Conservation (phyloP, 2,329 filamentous ascomycete genomes). For the Xylaria polymorpha region DNA sequence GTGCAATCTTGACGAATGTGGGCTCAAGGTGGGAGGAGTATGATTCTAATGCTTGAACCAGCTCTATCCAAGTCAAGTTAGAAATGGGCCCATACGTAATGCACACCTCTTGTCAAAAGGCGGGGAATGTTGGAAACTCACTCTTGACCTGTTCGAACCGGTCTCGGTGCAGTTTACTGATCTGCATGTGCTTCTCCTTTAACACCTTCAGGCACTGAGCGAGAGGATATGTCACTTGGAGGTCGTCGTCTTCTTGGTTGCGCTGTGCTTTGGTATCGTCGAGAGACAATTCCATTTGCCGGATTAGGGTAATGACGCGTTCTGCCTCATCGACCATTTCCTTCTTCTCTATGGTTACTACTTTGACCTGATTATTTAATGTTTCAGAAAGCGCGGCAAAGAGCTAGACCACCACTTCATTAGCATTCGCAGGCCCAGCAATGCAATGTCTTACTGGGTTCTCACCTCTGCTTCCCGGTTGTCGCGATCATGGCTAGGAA, state of each 20-base stretch:
- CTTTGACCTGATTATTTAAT: slow-evolving; percentile 86
- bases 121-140: slow-evolving; percentile 58
- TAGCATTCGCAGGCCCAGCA: slow-evolving; percentile 31
- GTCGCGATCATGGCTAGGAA: slow-evolving; percentile 93
- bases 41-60: slow-evolving; percentile 91
- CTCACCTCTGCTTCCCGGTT: slow-evolving; percentile 87
- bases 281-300: slow-evolving; percentile 92
- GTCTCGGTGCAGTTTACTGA: slow-evolving; percentile 86
- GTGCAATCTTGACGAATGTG: slow-evolving; percentile 83
- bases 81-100: slow-evolving; percentile 4
- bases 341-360: slow-evolving; percentile 89
- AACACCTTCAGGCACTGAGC: slow-evolving; percentile 80
- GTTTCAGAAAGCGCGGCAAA: slow-evolving; percentile 93
- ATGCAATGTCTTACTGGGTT: slow-evolving; percentile 33
- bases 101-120: background rate
- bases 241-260: slow-evolving; percentile 71
- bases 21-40: slow-evolving; percentile 96
- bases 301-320: slow-evolving; percentile 83
- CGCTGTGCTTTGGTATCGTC: slow-evolving; percentile 77
- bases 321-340: slow-evolving; percentile 90
- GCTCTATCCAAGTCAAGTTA: slow-evolving; percentile 66
- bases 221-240: slow-evolving; percentile 86
- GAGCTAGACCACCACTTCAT: slow-evolving; percentile 66
- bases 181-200: slow-evolving; percentile 85
- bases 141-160: slow-evolving; percentile 96